phyloP scores from a whole-genome alignment of 1,284 basidiomycete genomes.

The Mycena citricolor region DNA sequence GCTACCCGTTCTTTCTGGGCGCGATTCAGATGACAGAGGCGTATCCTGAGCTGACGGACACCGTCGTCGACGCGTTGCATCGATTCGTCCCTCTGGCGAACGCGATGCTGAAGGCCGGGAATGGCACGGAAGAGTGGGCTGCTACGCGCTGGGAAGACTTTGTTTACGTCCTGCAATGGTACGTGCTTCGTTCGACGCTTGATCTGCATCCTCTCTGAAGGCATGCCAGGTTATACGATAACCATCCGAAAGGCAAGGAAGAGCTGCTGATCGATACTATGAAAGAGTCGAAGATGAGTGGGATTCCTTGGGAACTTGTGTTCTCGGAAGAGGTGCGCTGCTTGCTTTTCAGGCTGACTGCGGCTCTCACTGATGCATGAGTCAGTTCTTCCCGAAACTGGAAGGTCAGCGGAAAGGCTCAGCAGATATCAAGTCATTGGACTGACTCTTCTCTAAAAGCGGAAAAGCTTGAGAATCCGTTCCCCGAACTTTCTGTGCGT shows the following conservation, averaged over 20 bases:
- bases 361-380: not conserved
- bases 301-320: conserved; percentile 52
- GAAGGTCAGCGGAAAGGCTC: conserved; percentile 21
- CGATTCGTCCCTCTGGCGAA: conserved; percentile 57
- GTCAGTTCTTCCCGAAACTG: conserved; percentile 43
- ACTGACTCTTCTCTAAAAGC: conserved; percentile 6
- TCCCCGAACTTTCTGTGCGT: conserved; percentile 36
- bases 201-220: not conserved
- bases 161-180: conserved; percentile 55
- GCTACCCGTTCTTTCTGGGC: conserved; percentile 58
- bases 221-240: conserved; percentile 48
- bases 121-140: conserved; percentile 52
- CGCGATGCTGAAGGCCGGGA: conserved; percentile 48
- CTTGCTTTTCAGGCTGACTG: not conserved
- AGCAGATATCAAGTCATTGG: conserved; percentile 28
- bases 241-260: conserved; percentile 50
- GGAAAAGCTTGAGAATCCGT: conserved; percentile 33
- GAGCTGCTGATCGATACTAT: conserved; percentile 54
- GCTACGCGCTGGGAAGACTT: conserved; percentile 61
- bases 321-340: conserved; percentile 34
- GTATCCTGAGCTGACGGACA: conserved; percentile 42
- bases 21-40: conserved; percentile 55
- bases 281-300: conserved; percentile 49
- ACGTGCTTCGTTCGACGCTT: conserved; percentile 16
- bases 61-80: conserved; percentile 48